Evolutionary conservation across 495 filamentous ascomycete genomes (phyloP).

Genomic region (Xanthoparmelia taractica): DNA sequence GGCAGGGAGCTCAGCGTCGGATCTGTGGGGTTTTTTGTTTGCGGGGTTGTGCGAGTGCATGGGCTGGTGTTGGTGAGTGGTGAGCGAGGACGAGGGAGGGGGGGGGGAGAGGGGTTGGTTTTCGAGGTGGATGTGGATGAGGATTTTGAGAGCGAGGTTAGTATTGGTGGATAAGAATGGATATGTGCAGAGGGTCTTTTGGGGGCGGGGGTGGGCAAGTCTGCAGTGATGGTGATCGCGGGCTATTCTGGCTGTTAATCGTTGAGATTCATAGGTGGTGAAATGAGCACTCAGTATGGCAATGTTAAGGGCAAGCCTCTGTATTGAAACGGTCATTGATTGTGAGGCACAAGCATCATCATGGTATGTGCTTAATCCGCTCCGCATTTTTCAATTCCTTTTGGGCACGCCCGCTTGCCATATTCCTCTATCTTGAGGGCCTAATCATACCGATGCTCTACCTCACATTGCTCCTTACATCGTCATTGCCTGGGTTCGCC

Average conservation of each 20-base stretch:
- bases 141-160: not conserved
- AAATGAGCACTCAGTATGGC: not conserved
- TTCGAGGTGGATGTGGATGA: not conserved
- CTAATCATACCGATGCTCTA: conserved; percentile 27
- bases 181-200: too few species aligned
- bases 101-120: not conserved
- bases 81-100: not conserved
- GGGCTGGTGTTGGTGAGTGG: not conserved
- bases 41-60: not conserved
- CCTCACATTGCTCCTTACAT: conserved; percentile 37
- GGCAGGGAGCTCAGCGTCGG: too few species aligned
- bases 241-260: not conserved
- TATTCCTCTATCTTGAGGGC: conserved; percentile 18
- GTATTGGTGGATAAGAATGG: not conserved
- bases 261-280: not conserved
- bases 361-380: not conserved
- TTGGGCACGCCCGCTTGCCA: not conserved
- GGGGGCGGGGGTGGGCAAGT: not conserved
- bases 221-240: not conserved
- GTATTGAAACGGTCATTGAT: not conserved
- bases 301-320: not conserved
- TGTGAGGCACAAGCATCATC: not conserved
- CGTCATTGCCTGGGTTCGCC: conserved; percentile 35
- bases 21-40: not conserved
- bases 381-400: conserved; percentile 14